Base-by-base conservation (phyloP, 2,329 filamentous ascomycete species). In the Neofusicoccum sp. region DNA sequence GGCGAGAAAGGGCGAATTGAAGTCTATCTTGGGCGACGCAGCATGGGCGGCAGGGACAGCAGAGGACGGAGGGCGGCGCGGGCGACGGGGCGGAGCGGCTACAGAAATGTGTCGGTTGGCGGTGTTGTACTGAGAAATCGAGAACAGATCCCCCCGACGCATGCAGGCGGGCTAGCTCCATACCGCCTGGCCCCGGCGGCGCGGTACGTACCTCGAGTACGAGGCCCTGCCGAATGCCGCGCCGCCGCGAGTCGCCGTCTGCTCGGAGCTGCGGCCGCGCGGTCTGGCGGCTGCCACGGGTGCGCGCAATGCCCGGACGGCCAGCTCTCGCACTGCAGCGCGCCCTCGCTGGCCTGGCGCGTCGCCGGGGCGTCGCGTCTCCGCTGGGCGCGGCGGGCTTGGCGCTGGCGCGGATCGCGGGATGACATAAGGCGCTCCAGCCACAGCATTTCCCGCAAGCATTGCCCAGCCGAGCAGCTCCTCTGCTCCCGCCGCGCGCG, bases 111-210 rank as follows among this genome's bases (percentile, higher is more conserved):
- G n/a, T 52, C 34, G 37, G 22, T 22, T 61, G 88, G 93, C 85
- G 93, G 94, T 89, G 82, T 87, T 81, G 91, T 7, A 44, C 28
- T 22, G 11, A 44, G 54, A 58, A 58, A 58, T 58, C 54, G 54
- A 58, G 54, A 54, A 58, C 37, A 34, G 54, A 45, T 58, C 39
- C 54, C 54, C 54, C 54, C 54, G 54, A 58, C 54, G 54, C 39
- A 45, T 58, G 54, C 54, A 58, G 36, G 28, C 45, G 48, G 54
- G 12, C 54, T 58, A 58, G 54, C 54, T 58, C 54, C 54, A 58
- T 34, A 34, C 54, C 52, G 54, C 54, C 29, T 43, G 54, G 54
- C 54, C 29, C 41, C 54, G 29, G 54, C 54, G 37, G 41, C 54
- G 54, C 22, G 54, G 54, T 58, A 58, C 54, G 54, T 45, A 58